These are phyloP conservation scores for Blastobotrys buckinghamii DNA, from an alignment of 1,139 yeast genomes.

Conservation along the genomic window DNA sequence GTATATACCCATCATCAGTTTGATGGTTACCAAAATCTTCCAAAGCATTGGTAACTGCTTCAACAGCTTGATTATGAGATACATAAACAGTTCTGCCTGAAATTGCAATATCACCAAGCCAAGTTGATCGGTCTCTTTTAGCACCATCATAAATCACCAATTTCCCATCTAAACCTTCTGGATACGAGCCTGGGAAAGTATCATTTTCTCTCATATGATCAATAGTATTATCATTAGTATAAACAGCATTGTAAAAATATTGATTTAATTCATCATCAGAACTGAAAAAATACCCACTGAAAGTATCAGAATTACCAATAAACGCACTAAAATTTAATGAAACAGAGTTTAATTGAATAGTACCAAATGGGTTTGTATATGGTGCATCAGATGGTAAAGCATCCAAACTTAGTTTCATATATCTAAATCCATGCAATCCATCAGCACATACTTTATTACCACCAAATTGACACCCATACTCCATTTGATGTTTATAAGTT, in stretches of 20 bases:
- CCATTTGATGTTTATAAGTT: neutral
- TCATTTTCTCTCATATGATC: neutral
- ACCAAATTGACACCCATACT: neutral
- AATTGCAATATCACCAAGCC: neutral
- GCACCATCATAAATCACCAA: neutral
- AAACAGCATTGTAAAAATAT: slow-evolving; percentile 1
- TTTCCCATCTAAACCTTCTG: neutral
- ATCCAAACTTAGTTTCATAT: neutral
- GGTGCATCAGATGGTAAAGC: neutral
- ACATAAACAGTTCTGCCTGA: neutral
- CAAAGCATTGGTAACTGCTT: neutral
- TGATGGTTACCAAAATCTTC: slow-evolving; percentile 2
- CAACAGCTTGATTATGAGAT: neutral
- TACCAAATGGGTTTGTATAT: neutral
- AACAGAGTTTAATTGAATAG: neutral
- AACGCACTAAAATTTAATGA: neutral
- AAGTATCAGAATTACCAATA: neutral
- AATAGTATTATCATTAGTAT: slow-evolving; percentile 1
- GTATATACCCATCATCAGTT: slow-evolving; percentile 1
- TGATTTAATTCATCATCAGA: neutral
- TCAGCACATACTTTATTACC: neutral
- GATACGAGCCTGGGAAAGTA: neutral
- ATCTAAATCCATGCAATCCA: slow-evolving; percentile 2
- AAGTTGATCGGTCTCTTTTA: neutral
- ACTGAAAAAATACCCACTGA: neutral